Evolutionary conservation across 1,284 basidiomycete species (phyloP).

Genomic region (Fomitopsis schrenkii): DNA sequence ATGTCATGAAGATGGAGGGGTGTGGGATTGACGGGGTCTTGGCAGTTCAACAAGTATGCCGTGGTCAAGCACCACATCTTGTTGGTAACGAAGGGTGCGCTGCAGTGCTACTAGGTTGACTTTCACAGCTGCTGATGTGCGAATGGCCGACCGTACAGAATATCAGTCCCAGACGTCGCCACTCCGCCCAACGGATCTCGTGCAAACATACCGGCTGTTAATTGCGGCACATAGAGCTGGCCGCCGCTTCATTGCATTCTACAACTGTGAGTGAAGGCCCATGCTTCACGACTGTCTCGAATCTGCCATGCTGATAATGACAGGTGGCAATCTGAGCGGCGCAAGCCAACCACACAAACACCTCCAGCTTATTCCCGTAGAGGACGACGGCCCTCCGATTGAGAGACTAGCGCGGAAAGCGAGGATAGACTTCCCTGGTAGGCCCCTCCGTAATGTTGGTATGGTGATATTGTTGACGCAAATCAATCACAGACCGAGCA

Average conservation of each 20-base stretch:
- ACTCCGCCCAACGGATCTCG: constrained; percentile 72
- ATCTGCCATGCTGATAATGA: background rate
- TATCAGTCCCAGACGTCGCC: constrained; percentile 75
- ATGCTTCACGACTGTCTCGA: too few species aligned
- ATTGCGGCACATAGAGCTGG: constrained; percentile 60
- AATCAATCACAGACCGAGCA: constrained; percentile 55
- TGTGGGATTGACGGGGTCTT: background rate
- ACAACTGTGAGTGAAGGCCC: constrained; percentile 60
- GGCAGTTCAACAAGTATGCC: constrained; percentile 82
- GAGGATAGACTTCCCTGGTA: constrained; percentile 58
- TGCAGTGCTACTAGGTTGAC: background rate
- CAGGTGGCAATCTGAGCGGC: constrained; percentile 77
- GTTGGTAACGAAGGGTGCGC: constrained; percentile 71
- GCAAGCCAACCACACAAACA: constrained; percentile 89
- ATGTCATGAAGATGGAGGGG: background rate
- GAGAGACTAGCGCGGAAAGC: constrained; percentile 62
- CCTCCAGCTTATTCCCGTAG: constrained; percentile 73
- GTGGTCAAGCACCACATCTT: constrained; percentile 80
- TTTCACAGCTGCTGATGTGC: background rate
- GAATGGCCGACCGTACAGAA: constrained; percentile 37
- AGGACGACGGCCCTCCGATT: constrained; percentile 65
- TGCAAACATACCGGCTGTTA: constrained; percentile 68
- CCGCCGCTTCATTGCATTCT: constrained; percentile 72
- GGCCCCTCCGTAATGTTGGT: constrained; percentile 9
- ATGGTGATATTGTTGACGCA: background rate